Percentiles rank a stretch among this genome's conserved stretches.
phyloP scores from a whole-genome alignment of 2,329 filamentous ascomycete species.

The Huntiella moniliformis region DNA sequence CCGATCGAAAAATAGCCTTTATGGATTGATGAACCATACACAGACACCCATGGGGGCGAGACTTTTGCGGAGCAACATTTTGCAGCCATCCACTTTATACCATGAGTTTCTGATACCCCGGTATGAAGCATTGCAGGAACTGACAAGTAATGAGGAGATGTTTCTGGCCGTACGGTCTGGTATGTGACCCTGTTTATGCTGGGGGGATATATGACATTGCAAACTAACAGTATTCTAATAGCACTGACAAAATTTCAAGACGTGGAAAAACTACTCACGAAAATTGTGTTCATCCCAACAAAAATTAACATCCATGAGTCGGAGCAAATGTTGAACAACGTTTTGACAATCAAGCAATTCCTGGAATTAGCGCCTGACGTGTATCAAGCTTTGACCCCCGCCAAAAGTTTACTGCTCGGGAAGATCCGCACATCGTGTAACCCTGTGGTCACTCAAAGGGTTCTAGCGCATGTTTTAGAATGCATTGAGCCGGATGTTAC shows the following conservation, averaged over 20 bases:
- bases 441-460: slow-evolving; percentile 37
- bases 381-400: slow-evolving; percentile 46
- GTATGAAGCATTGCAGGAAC: slow-evolving; percentile 68
- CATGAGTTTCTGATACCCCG: slow-evolving; percentile 47
- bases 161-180: slow-evolving; percentile 59
- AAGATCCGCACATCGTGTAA: slow-evolving; percentile 53
- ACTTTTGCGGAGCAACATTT: slow-evolving; percentile 63
- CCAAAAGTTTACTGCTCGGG: slow-evolving; percentile 42
- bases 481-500: slow-evolving; percentile 66
- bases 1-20: slow-evolving; percentile 66
- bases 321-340: slow-evolving; percentile 68
- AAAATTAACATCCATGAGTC: slow-evolving; percentile 47
- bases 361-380: slow-evolving; percentile 48
- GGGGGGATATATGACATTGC: slow-evolving; percentile 1
- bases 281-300: slow-evolving; percentile 61
- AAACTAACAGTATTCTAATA: neutral
- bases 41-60: slow-evolving; percentile 75
- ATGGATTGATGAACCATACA: slow-evolving; percentile 71
- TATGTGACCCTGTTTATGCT: slow-evolving; percentile 16
- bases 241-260: slow-evolving; percentile 41
- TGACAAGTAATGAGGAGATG: slow-evolving; percentile 67
- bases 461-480: slow-evolving; percentile 45
- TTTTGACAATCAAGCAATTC: slow-evolving; percentile 75
- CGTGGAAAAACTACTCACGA: slow-evolving; percentile 41
- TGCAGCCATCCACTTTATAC: slow-evolving; percentile 66